Percentiles rank a stretch among this genome's conserved stretches.
These are phyloP conservation scores for Plasmodium knowlesi DNA, from an alignment of 169 alveolate genomes.

Conservation along the genomic window DNA sequence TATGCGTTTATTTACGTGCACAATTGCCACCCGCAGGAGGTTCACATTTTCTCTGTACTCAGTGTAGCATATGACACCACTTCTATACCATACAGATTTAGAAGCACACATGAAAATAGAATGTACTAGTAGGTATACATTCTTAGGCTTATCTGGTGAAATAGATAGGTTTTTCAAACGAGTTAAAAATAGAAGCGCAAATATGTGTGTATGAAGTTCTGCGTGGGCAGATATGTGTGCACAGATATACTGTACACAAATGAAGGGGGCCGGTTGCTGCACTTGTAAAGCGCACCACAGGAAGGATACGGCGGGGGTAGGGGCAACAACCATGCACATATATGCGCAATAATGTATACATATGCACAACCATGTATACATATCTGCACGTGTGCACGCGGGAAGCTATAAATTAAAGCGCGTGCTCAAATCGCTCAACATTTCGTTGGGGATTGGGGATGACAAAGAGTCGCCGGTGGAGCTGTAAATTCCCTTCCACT, in stretches of 20 bases:
- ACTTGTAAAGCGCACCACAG: too few species aligned
- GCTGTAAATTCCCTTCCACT: conserved; percentile 61
- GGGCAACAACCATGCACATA: background rate
- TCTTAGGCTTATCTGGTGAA: background rate
- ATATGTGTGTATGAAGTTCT: background rate
- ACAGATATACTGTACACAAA: background rate
- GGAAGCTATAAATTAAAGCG: conserved; percentile 39
- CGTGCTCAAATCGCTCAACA: conserved; percentile 55
- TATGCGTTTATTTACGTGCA: background rate
- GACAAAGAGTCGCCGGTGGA: conserved; percentile 27
- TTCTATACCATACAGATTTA: background rate
- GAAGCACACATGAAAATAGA: background rate
- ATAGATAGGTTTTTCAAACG: conserved; percentile 1
- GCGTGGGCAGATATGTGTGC: background rate
- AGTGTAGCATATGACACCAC: background rate
- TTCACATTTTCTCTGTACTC: background rate
- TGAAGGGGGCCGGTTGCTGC: too few species aligned
- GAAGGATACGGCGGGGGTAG: too few species aligned
- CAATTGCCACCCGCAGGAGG: background rate
- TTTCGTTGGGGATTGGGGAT: conserved; percentile 68
- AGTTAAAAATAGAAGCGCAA: background rate
- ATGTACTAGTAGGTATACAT: background rate
- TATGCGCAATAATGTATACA: background rate
- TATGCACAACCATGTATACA: background rate
- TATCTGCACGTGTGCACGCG: background rate